Base-by-base conservation (phyloP, 352 stramenopile genomes). In the Pythium coloratum region DNA sequence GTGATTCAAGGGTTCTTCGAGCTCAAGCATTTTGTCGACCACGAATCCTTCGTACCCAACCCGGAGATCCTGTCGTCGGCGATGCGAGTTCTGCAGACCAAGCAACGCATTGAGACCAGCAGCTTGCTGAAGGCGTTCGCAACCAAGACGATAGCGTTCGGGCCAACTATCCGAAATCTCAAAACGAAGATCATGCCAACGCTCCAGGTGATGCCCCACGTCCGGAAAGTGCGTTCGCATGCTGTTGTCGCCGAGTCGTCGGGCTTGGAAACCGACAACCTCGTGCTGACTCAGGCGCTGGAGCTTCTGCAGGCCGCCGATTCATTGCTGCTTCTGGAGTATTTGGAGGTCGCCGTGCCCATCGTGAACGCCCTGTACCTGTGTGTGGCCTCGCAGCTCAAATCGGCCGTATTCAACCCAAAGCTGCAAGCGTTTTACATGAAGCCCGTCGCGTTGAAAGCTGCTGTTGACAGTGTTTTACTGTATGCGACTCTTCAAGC, bases 401-500 rank as follows among this genome's bases (percentile, higher is more conserved):
- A 42, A 44, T 56, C 58, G 28, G 58, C 58, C 18, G 12, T 55
- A 5, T 70, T 64, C 46, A 70, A 60, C 47, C 44, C 55, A 1
- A 59, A 34, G 32, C 46, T 70, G 10, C 4, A 42, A 3, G 12
- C 6, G 34, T 55, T 70, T 24, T 47, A 64, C 49, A n/a, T 24
- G 13, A 6, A 70, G 18, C 33, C 63, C 0, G 5, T 0, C 7
- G 0, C 4, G 3, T 56, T 70, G 3, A 10, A 18, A 8, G 14
- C 63, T 3, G 56, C 57, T 16, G 33, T 71, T 2, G 24, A 6
- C 2, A 61, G 8, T 12, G 10, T 64, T 3, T 2, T 65, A 10
- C 42, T 71, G 10, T 71, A 71, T 50, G 28, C 64, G 38, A 16
- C 24, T 10, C 26, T 71, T 2, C 57, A 71, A n/a, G 49, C 4